phyloP scores from a whole-genome alignment of 768 basidiomycete species.

The Tulasnella sp. region DNA sequence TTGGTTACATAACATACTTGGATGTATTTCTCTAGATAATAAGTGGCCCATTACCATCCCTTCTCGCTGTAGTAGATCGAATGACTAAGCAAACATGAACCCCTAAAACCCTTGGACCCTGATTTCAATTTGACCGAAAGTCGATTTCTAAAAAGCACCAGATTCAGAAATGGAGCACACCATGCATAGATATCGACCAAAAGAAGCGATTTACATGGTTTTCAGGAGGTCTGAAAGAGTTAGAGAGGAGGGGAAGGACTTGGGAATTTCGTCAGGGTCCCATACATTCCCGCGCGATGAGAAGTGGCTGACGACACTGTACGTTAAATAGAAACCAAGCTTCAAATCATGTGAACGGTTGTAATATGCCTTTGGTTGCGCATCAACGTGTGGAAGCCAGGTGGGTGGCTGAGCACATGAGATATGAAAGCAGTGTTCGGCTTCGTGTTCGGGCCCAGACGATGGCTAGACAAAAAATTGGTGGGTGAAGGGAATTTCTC shows the following conservation, averaged over 20 bases:
- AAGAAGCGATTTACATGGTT: background rate
- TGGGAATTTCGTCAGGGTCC: background rate
- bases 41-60: background rate
- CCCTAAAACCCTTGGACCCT: background rate
- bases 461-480: too few species aligned
- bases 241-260: background rate
- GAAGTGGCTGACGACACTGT: background rate
- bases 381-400: too few species aligned
- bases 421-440: too few species aligned
- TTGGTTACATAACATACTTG: background rate
- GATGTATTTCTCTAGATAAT: background rate
- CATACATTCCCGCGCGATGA: background rate
- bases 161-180: background rate
- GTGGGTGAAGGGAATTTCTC: too few species aligned
- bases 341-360: too few species aligned
- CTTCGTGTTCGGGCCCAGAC: too few species aligned
- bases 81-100: background rate
- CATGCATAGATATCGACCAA: background rate
- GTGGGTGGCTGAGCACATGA: too few species aligned
- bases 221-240: conserved; percentile 3
- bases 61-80: background rate
- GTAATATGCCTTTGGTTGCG: too few species aligned
- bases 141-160: background rate
- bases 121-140: background rate
- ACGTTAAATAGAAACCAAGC: too few species aligned